These are phyloP conservation scores for Hypocrella siamensis DNA, from an alignment of 2,329 filamentous ascomycete genomes.

Conservation along the genomic window DNA sequence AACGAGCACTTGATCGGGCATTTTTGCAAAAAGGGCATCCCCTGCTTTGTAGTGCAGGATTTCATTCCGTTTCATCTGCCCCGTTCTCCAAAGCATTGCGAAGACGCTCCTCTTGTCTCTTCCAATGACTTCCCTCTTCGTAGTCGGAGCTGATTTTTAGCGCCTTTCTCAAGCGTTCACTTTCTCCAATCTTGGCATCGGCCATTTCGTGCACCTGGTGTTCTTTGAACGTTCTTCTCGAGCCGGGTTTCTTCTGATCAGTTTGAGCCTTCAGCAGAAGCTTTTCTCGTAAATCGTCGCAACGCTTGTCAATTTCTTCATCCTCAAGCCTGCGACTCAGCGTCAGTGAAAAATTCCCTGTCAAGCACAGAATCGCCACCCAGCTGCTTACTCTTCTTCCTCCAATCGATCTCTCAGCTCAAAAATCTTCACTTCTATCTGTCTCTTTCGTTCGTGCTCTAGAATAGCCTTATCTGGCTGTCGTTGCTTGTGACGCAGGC, in stretches of 20 bases:
- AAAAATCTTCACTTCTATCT: conserved; percentile 86
- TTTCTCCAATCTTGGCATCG: conserved; percentile 91
- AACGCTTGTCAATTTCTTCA: conserved; percentile 68
- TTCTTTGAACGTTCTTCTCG: conserved; percentile 53
- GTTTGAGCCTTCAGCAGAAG: conserved; percentile 22
- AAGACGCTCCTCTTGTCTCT: conserved; percentile 59
- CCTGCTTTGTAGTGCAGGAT: neutral
- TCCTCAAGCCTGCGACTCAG: conserved; percentile 49
- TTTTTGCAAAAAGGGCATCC: neutral
- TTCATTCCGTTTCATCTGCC: conserved; percentile 7
- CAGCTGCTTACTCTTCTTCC: conserved; percentile 53
- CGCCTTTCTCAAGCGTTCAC: conserved; percentile 70
- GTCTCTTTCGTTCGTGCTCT: conserved; percentile 82
- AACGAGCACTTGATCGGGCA: neutral
- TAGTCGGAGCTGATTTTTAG: conserved; percentile 78
- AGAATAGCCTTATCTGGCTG: conserved; percentile 86
- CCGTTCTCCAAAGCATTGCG: conserved; percentile 27
- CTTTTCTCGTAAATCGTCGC: conserved; percentile 25
- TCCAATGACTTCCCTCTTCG: conserved; percentile 76
- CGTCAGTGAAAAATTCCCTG: conserved; percentile 3
- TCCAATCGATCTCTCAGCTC: conserved; percentile 84
- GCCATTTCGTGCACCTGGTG: conserved; percentile 96
- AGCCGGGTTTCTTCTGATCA: conserved; percentile 15
- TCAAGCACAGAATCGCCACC: neutral
- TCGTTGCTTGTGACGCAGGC: conserved; percentile 58